Percentiles rank a stretch among this genome's conserved stretches.
Evolutionary conservation across 2,329 filamentous ascomycete species (phyloP).

Genomic region (Colletotrichum acutatum): DNA sequence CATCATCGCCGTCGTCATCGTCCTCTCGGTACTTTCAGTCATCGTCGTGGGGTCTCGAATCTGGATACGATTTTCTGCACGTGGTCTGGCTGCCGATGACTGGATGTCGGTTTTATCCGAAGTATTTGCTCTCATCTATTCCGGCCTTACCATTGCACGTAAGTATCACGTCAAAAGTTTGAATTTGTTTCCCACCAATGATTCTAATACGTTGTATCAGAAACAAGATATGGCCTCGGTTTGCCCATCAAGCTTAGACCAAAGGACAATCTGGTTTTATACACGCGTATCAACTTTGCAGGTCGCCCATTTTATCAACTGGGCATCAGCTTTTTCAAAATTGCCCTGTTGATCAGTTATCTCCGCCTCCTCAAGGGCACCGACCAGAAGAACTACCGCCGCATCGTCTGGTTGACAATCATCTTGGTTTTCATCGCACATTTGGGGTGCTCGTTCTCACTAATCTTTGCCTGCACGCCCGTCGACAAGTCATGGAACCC

Average conservation of each 20-base stretch:
- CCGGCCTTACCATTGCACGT: conserved; percentile 61
- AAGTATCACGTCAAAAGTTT: conserved; percentile 38
- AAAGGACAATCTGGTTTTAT: conserved; percentile 52
- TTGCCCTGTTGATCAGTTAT: conserved; percentile 64
- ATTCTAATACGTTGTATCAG: conserved; percentile 41
- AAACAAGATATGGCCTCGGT: conserved; percentile 65
- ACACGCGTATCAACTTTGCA: conserved; percentile 62
- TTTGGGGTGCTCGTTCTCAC: conserved; percentile 58
- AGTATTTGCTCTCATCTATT: conserved; percentile 61
- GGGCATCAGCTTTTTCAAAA: conserved; percentile 67
- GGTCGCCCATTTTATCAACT: conserved; percentile 65
- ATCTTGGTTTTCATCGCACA: conserved; percentile 56
- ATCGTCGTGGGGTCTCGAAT: conserved; percentile 53
- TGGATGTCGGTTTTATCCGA: conserved; percentile 53
- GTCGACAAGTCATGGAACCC: conserved; percentile 60
- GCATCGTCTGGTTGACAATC: conserved; percentile 57
- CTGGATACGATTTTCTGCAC: conserved; percentile 52
- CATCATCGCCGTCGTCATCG: conserved; percentile 60
- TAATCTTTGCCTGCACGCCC: conserved; percentile 62
- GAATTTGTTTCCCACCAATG: not conserved
- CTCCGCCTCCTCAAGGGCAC: conserved; percentile 61
- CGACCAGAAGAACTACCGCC: conserved; percentile 55
- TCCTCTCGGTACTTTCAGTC: conserved; percentile 55
- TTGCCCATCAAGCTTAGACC: conserved; percentile 57
- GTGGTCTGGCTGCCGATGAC: conserved; percentile 60